phyloP scores from a whole-genome alignment of 495 filamentous ascomycete species.

The Physcia stellaris region DNA sequence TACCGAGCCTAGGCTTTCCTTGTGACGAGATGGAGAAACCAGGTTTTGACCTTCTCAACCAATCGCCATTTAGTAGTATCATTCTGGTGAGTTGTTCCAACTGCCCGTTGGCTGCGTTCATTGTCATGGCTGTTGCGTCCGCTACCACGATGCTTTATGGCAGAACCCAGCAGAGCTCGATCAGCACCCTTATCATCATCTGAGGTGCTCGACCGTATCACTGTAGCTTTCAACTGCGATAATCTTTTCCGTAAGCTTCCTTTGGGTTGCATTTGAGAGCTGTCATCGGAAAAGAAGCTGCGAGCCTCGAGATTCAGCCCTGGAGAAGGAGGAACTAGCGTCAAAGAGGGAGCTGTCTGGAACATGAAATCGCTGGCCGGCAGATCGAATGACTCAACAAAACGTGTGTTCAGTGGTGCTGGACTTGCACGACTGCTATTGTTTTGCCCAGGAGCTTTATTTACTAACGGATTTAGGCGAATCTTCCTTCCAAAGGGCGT shows the following conservation, averaged over 20 bases:
- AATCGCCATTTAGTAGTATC: slow-evolving; percentile 5
- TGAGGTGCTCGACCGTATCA: slow-evolving; percentile 5
- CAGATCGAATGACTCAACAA: slow-evolving; percentile 10
- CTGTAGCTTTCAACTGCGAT: slow-evolving; percentile 12
- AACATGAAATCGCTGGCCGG: too few relatives aligned
- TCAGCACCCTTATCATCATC: slow-evolving; percentile 11
- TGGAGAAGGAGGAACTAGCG: slow-evolving; percentile 14
- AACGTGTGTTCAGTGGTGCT: slow-evolving; percentile 9
- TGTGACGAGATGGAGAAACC: slow-evolving; percentile 15
- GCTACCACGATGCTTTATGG: slow-evolving; percentile 8
- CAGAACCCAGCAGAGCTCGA: slow-evolving; percentile 8
- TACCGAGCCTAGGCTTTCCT: too few relatives aligned
- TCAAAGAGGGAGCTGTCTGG: slow-evolving; percentile 8
- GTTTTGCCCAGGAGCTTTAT: slow-evolving; percentile 8
- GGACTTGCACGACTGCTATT: slow-evolving; percentile 14
- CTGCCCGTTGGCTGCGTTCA: slow-evolving; percentile 2
- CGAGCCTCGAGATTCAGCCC: slow-evolving; percentile 12
- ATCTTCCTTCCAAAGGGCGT: too few relatives aligned
- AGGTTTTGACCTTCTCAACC: slow-evolving; percentile 9
- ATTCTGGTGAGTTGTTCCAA: neutral
- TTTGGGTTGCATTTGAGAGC: slow-evolving; percentile 13
- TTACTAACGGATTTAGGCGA: slow-evolving; percentile 4
- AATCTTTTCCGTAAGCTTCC: slow-evolving; percentile 16
- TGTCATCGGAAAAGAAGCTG: slow-evolving; percentile 21
- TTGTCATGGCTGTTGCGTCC: slow-evolving; percentile 12